A percentile compares a stretch with the other conserved stretches of the same genome.
Evolutionary conservation across 2,329 filamentous ascomycete genomes (phyloP).

Genomic region (Juglanconis sp.): DNA sequence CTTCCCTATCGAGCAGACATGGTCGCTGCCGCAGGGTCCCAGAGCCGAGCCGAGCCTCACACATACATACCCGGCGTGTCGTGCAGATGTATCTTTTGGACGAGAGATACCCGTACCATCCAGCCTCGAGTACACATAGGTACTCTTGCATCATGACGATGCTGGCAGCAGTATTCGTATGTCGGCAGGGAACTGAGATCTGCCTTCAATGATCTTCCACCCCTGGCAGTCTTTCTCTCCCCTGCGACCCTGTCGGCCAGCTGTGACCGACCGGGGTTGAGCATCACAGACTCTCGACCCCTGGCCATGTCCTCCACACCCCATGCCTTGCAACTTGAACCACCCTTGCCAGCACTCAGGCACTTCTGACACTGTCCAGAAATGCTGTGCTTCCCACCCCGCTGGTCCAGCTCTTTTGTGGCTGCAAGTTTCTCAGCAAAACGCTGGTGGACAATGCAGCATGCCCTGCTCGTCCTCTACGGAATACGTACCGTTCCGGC

Average conservation of each 20-base stretch:
- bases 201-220: slow-evolving; percentile 25
- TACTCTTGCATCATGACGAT: not conserved
- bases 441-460: slow-evolving; percentile 16
- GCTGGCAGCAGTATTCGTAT: slow-evolving; percentile 19
- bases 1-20: not conserved
- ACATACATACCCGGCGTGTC: not conserved
- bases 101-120: not conserved
- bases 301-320: slow-evolving; percentile 19
- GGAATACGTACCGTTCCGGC: not conserved
- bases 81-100: not conserved
- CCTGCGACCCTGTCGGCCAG: slow-evolving; percentile 14
- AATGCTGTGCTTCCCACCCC: slow-evolving; percentile 10
- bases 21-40: not conserved
- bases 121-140: not conserved
- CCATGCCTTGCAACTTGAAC: slow-evolving; percentile 18
- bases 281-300: slow-evolving; percentile 14
- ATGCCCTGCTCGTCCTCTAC: not conserved
- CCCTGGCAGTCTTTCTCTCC: slow-evolving; percentile 15
- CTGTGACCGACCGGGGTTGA: slow-evolving; percentile 16
- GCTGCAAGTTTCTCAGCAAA: slow-evolving; percentile 22
- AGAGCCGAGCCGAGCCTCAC: not conserved
- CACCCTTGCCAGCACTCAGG: not conserved
- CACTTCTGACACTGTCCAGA: slow-evolving; percentile 3
- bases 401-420: slow-evolving; percentile 10
- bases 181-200: slow-evolving; percentile 25